Base-by-base conservation (phyloP, 23 red algal species). In the Gracilaria gracilis region DNA sequence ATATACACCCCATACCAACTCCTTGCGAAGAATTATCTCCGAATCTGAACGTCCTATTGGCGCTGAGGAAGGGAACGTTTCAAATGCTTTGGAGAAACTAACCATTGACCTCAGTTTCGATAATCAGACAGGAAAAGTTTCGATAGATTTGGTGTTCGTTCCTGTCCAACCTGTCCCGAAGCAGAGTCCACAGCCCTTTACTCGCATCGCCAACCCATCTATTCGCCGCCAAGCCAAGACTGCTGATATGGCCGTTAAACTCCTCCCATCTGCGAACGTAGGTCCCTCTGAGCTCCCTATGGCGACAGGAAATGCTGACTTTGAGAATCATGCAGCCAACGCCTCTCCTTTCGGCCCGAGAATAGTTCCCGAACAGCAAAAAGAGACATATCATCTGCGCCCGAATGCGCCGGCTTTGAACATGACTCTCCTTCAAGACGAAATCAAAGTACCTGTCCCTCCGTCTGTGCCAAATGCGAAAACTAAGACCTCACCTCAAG, bases 91-190 rank as follows among this genome's bases (percentile, higher is more conserved):
- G 5, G 59, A 62, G 27, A 62, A 29, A 14, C 59, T 62, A 62
- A 31, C 59, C 9, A 29, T 62, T 31, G 59, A 62, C 59, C 59
- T 62, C 2, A 4, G 21, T 40, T 73, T 73, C 67, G 34, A 73
- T 35, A 35, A 73, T 40, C 67, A 73, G 19, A 73, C 67, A 9
- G 38, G 38, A 2, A 23, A 73, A 73, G 67, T 73, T 73, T 73
- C 36, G 35, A 3, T 73, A 24, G 67, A 40, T 9, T 40, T 73
- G 38, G 31, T 23, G 42, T 44, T 73, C 21, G 38, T 73, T 73
- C 67, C 67, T 7, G 67, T 73, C 11, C 17, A 73, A 42, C 24
- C 31, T 17, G 17, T 44, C 35, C 35, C 67, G 33, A 23, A 20
- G 28, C 35, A 15, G 12, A 29, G 4, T 37, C 67, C 67, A 6